These are phyloP conservation scores for Yarrowia hollandica DNA, from an alignment of 805 yeast species.

Conservation along the genomic window DNA sequence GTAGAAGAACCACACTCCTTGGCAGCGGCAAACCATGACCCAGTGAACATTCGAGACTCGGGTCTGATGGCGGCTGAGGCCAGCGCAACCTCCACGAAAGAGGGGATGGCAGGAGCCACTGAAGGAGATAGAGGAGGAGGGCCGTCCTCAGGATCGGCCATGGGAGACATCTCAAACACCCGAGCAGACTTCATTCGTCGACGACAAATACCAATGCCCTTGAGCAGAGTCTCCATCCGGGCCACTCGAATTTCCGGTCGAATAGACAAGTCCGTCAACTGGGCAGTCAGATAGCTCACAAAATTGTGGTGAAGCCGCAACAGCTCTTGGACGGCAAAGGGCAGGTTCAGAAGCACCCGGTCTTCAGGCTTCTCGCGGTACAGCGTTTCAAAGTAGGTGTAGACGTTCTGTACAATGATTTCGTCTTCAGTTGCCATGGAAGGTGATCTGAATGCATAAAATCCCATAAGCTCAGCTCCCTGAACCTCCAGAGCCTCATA, in stretches of 20 bases:
- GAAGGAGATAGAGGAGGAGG: conserved; percentile 28
- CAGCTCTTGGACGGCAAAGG: conserved; percentile 65
- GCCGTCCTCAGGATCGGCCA: conserved; percentile 23
- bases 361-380: conserved; percentile 48
- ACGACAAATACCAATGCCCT: conserved; percentile 62
- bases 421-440: conserved; percentile 51
- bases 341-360: conserved; percentile 53
- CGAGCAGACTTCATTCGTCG: conserved; percentile 63
- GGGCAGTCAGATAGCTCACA: conserved; percentile 60
- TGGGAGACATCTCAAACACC: conserved; percentile 41
- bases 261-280: conserved; percentile 64
- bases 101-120: conserved; percentile 54
- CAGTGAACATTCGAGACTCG: conserved; percentile 68
- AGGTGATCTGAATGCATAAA: conserved; percentile 53
- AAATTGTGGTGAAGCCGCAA: conserved; percentile 68
- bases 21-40: conserved; percentile 68
- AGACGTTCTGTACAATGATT: conserved; percentile 65
- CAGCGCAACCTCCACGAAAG: conserved; percentile 80
- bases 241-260: conserved; percentile 59
- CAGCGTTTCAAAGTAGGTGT: conserved; percentile 65
- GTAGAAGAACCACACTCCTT: conserved; percentile 34
- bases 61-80: conserved; percentile 75
- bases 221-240: conserved; percentile 66
- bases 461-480: conserved; percentile 56
- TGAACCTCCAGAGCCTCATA: conserved; percentile 73